Evolutionary conservation across 805 yeast species (phyloP).

Genomic region (Candida nanaspora): DNA sequence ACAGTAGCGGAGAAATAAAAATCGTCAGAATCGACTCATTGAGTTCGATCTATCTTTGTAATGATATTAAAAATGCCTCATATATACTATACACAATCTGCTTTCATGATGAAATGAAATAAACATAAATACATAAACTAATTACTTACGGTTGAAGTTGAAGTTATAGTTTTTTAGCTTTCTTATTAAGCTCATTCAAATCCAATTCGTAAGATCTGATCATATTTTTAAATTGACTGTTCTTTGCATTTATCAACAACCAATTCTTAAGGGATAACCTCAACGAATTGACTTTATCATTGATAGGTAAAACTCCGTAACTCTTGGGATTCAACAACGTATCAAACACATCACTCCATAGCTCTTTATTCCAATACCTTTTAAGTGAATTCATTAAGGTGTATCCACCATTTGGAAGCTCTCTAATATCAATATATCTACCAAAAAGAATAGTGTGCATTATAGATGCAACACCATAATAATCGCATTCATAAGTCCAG

Average conservation of each 20-base stretch:
- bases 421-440: constrained; percentile 37
- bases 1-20: no score
- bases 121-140: no score
- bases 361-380: constrained; percentile 66
- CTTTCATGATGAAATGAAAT: no score
- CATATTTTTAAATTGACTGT: not conserved
- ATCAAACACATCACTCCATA: constrained; percentile 67
- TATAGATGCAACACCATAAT: constrained; percentile 72
- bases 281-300: constrained; percentile 25
- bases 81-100: not conserved
- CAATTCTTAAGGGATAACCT: constrained; percentile 35
- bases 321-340: constrained; percentile 52
- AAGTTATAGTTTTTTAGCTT: not conserved
- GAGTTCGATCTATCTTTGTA: no score
- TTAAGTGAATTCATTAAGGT: constrained; percentile 43
- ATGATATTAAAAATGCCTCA: no score
- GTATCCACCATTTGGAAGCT: constrained; percentile 20
- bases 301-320: constrained; percentile 30
- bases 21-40: no score
- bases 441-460: constrained; percentile 74
- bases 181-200: not conserved
- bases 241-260: constrained; percentile 16
- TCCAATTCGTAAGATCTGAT: not conserved
- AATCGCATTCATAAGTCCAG: constrained; percentile 80
- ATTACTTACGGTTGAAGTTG: no score